Evolutionary conservation across 2,329 filamentous ascomycete species (phyloP), one percentile per base, ranked within the genome.

Genomic region (Ceratocystis cacaofunesta): DNA sequence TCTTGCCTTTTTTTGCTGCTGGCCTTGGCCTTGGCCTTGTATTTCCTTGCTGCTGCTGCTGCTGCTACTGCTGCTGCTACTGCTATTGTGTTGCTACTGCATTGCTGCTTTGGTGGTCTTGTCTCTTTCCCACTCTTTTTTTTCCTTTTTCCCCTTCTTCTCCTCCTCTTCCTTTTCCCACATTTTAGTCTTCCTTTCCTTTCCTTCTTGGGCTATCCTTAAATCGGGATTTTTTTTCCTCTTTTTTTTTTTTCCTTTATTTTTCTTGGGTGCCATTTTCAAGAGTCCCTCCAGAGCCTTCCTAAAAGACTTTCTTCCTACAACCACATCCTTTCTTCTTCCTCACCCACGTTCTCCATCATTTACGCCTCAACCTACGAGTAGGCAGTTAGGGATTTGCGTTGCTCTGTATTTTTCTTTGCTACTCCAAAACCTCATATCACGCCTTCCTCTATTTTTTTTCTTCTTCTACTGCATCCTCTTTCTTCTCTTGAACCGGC

Each of bases 141-240:
- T 36, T 58, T 32, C 28, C 12, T n/a, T 25, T 3, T 36, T 8
- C 12, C 32, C 15, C 8, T 55, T 15, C 50, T 55, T 55, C 32
- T 36, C 7, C 17, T n/a, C 30, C 19, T 8, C 19, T 7, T 15
- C 17, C 55, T 36, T n/a, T 30, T 57, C 52, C 25, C 52, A 57
- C 52, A 5, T 57, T 55, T 67, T 46, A 57, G 30, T 65, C 30
- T 48, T 65, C 22, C 46, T 61, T 61, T 62, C 25, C 28, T 62
- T 62, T 46, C 60, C 60, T 22, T 62, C 60, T 62, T 62, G 2
- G 36, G 36, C 60, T 44, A 62, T 43, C 19, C 22, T 44, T 62
- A 46, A 41, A 25, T 61, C 41, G 17, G 17, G n/a, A 8, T 19
- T 36, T 61, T 22, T 22, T 28, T 28, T 52, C 28, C 28, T 52